Conservation (phyloP, 768 basidiomycete species). For the Calvatia gigantea region DNA sequence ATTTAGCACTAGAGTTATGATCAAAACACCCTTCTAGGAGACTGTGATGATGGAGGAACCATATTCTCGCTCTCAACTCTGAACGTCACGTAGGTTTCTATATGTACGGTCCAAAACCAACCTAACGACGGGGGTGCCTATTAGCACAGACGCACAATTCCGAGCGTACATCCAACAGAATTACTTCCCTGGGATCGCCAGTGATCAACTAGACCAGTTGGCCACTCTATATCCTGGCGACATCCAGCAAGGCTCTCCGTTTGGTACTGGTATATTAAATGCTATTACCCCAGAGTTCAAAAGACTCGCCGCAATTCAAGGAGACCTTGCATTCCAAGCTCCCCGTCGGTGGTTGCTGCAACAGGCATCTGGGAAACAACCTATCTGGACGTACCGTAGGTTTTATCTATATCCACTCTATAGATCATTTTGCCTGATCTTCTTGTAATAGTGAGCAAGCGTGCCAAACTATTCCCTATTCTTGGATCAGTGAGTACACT, state of each 20-base stretch:
- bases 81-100: slow-evolving; percentile 40
- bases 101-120: background rate
- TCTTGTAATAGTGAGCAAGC: slow-evolving; percentile 44
- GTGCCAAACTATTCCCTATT: slow-evolving; percentile 35
- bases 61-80: slow-evolving; percentile 45
- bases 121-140: background rate
- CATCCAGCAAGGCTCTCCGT: slow-evolving; percentile 46
- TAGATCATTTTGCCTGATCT: background rate
- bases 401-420: background rate
- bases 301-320: slow-evolving; percentile 44
- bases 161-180: slow-evolving; percentile 18
- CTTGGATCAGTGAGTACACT: slow-evolving; percentile 38
- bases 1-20: background rate
- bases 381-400: slow-evolving; percentile 38
- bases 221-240: slow-evolving; percentile 35
- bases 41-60: slow-evolving; percentile 62
- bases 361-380: slow-evolving; percentile 29
- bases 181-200: slow-evolving; percentile 28
- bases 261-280: slow-evolving; percentile 41
- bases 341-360: slow-evolving; percentile 45
- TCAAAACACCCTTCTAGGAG: slow-evolving; percentile 25
- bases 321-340: slow-evolving; percentile 47
- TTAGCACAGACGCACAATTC: slow-evolving; percentile 23
- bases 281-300: slow-evolving; percentile 43
- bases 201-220: slow-evolving; percentile 25